Base-by-base conservation (phyloP, 2,329 filamentous ascomycete genomes). In the Chrysoporthe cubensis region DNA sequence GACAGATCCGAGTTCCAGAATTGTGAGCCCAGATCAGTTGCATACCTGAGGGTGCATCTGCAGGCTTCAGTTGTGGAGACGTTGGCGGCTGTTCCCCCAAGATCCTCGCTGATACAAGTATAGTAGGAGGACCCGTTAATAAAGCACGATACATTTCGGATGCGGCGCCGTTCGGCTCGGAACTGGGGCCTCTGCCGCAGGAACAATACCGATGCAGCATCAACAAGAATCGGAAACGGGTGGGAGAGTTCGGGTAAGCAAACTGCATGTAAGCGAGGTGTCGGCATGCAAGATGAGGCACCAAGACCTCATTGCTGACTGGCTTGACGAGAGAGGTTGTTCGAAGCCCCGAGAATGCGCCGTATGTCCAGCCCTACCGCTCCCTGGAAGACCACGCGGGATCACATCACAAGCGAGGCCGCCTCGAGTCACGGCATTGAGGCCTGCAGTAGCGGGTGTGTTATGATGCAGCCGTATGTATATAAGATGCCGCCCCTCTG, bases 221-320 rank as follows among this genome's bases (percentile, higher is more conserved):
- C 42, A 46, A 40, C 4, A 46, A 18, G 43, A 18, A 2, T 40
- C 32, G 54, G 34, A 40, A 40, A 40, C 14, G 16, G 9, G 8
- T 40, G 32, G 16, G 54, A 54, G 50, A 26, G 50, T 32, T 32
- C 14, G 9, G 21, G 50, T 54, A 54, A 61, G 26, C 40, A 21
- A 46, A 34, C 4, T 37, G 58, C 43, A 61, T 44, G 54, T 61
- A 18, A 48, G 58, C 42, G 14, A 32, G 18, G 58, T 43, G n/a
- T 37, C 21, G 58, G 13, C 58, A 59, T 59, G 43, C 62, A 44
- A 61, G 21, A 32, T 18, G 62, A 64, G 50, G 62, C 48, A 56
- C 62, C 48, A 32, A 42, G 62, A 37, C 42, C 37, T 54, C 37
- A 21, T 43, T 57, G 62, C 62, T 56, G 48, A 40, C 59, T 62